Evolutionary conservation across 2,329 filamentous ascomycete species (phyloP).

Genomic region (Pyrenochaeta sp.): DNA sequence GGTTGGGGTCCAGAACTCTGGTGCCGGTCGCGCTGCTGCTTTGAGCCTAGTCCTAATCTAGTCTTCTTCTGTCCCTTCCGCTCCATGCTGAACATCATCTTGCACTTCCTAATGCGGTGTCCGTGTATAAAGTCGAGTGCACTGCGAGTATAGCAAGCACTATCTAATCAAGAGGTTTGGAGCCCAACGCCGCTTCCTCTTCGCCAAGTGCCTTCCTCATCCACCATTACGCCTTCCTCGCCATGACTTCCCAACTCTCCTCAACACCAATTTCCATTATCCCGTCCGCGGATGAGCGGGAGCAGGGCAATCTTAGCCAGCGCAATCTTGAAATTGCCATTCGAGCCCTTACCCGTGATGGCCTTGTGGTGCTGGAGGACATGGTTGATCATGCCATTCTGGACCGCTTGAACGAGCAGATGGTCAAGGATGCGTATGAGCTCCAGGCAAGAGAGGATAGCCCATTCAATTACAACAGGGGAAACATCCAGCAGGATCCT

Average conservation of each 20-base stretch:
- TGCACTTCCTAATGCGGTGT: not conserved
- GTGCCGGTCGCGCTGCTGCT: conserved; percentile 12
- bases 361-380: conserved; percentile 45
- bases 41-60: conserved; percentile 21
- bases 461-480: conserved; percentile 69
- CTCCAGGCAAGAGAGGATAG: conserved; percentile 63
- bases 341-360: conserved; percentile 40
- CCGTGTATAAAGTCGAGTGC: conserved; percentile 7
- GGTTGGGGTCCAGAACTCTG: not conserved
- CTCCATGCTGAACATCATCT: conserved; percentile 4
- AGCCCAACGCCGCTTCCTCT: not conserved
- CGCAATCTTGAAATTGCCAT: conserved; percentile 62
- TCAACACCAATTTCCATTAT: conserved; percentile 45
- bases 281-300: conserved; percentile 55
- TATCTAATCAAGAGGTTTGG: not conserved
- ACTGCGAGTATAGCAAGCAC: not conserved
- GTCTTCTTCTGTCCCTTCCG: conserved; percentile 12
- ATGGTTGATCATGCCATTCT: conserved; percentile 57
- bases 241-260: conserved; percentile 26
- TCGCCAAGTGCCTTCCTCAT: not conserved
- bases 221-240: conserved; percentile 6
- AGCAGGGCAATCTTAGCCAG: conserved; percentile 50
- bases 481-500: conserved; percentile 69
- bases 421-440: conserved; percentile 65
- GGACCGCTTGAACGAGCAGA: conserved; percentile 65